phyloP scores from a whole-genome alignment of 768 basidiomycete genomes.

The Trametes sanguinea region DNA sequence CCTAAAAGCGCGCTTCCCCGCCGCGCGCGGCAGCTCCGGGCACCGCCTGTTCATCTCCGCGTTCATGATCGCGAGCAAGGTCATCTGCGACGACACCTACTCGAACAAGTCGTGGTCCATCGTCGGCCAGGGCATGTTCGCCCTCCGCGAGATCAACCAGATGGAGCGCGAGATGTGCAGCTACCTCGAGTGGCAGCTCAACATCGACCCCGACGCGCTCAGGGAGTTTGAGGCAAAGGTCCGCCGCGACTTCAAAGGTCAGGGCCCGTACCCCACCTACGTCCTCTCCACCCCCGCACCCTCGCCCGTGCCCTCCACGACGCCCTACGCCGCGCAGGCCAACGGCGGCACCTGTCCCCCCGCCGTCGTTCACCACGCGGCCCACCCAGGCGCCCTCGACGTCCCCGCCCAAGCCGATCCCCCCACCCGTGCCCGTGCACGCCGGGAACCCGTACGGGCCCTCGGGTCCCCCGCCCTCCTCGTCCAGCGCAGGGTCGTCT shows the following conservation, averaged over 20 bases:
- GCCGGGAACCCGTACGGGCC: conserved; percentile 15
- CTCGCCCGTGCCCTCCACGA: conserved; percentile 33
- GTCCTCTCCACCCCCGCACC: conserved; percentile 49
- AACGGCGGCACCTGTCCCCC: conserved; percentile 12
- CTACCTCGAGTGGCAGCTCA: conserved; percentile 92
- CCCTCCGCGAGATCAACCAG: conserved; percentile 88
- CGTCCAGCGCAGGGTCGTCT: too few species aligned
- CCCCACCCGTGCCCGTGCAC: conserved; percentile 20
- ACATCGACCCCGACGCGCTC: conserved; percentile 65
- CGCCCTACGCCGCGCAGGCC: conserved; percentile 24
- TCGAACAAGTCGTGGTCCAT: conserved; percentile 69
- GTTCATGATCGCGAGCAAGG: conserved; percentile 88
- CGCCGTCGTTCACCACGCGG: conserved; percentile 27
- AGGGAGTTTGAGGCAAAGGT: conserved; percentile 62
- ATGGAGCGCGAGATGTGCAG: conserved; percentile 95
- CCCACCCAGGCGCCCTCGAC: conserved; percentile 21
- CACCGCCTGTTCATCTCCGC: conserved; percentile 90
- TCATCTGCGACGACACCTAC: conserved; percentile 68
- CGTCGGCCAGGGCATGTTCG: conserved; percentile 64
- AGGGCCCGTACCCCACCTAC: conserved; percentile 64
- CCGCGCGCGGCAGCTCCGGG: conserved; percentile 86
- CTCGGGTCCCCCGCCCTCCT: background rate
- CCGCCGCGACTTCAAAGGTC: conserved; percentile 57
- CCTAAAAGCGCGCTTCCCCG: conserved; percentile 89
- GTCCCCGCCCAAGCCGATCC: conserved; percentile 24